Base-by-base conservation (phyloP, 2,329 filamentous ascomycete species). In the Epichloe hybrida region DNA sequence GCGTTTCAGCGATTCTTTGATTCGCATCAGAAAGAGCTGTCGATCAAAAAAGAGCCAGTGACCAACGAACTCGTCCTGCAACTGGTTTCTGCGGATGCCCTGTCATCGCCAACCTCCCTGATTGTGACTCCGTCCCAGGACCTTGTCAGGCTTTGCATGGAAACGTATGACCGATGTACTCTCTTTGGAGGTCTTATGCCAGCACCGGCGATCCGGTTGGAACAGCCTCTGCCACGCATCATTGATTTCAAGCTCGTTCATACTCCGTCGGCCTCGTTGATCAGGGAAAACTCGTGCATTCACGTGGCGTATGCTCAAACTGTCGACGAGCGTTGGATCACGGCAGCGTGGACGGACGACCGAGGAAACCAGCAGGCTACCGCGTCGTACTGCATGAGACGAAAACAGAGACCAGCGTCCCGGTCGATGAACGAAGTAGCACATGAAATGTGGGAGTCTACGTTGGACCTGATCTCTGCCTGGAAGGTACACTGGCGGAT, bases 251-350 rank as follows among this genome's bases (percentile, higher is more conserved):
- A 86, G 62, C 68, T 90, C 2, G 75, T 72, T 1, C 66, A 77
- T 1, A 80, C 77, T 13, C 83, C 86, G 2, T 87, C 86, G 0
- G 77, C 80, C 17, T 86, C 88, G 17, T 69, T 91, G 5, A 71
- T 93, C 49, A 79, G 84, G 50, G 87, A 93, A 62, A 88, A 89
- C 56, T 86, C 81, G 0, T 84, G 84, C 59, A 79, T 95, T 34
- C 88, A 95, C 62, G 71, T 94, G 43, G 86, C 84, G 1, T 94
- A 94, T 60, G 79, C 84, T 2, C 76, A 82, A 50, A 90, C 86
- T 59, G 72, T 83, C 11, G 86, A 91, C 62, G 80, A 84, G 20
- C 73, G 82, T 8, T 95, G 88, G 88, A 69, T 93, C 38, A 84
- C 83, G 12, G 84, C 81, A 5, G 84, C 84, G 0, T 94, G 88